Evolutionary conservation across 306 rosid species (phyloP).

Genomic region (Vigna mungo): DNA sequence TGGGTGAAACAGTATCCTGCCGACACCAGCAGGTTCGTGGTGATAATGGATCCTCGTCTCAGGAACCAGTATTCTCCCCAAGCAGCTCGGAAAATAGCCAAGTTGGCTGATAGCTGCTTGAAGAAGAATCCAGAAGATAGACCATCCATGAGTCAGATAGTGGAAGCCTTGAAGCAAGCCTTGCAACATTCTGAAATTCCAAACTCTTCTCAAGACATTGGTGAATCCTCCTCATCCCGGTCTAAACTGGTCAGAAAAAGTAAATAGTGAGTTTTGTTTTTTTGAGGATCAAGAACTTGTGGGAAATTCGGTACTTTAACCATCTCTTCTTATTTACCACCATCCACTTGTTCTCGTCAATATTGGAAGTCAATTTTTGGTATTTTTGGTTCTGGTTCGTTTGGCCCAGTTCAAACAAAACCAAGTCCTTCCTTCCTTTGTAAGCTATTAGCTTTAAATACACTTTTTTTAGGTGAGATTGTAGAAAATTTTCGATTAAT

Average conservation of each 20-base stretch:
- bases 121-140: slow-evolving; percentile 82
- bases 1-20: slow-evolving; percentile 92
- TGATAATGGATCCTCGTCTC: slow-evolving; percentile 79
- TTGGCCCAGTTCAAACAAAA: slow-evolving; percentile 11
- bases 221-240: slow-evolving; percentile 56
- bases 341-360: slow-evolving; percentile 27
- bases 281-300: slow-evolving; percentile 24
- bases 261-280: slow-evolving; percentile 39
- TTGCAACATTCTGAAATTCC: slow-evolving; percentile 59
- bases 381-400: slow-evolving; percentile 23
- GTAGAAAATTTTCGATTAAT: slow-evolving; percentile 13
- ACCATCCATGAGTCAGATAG: slow-evolving; percentile 80
- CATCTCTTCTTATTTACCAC: slow-evolving; percentile 4
- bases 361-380: slow-evolving; percentile 34
- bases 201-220: slow-evolving; percentile 43
- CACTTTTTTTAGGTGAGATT: neutral
- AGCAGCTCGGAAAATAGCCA: slow-evolving; percentile 73
- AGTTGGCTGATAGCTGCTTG: slow-evolving; percentile 81
- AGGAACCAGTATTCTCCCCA: slow-evolving; percentile 57
- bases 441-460: slow-evolving; percentile 31
- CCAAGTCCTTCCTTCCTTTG: slow-evolving; percentile 1
- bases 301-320: neutral
- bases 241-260: slow-evolving; percentile 48
- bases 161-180: slow-evolving; percentile 73
- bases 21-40: slow-evolving; percentile 63